Conservation (phyloP, 1,284 basidiomycete species). For the Papiliotrema nemorosa region DNA sequence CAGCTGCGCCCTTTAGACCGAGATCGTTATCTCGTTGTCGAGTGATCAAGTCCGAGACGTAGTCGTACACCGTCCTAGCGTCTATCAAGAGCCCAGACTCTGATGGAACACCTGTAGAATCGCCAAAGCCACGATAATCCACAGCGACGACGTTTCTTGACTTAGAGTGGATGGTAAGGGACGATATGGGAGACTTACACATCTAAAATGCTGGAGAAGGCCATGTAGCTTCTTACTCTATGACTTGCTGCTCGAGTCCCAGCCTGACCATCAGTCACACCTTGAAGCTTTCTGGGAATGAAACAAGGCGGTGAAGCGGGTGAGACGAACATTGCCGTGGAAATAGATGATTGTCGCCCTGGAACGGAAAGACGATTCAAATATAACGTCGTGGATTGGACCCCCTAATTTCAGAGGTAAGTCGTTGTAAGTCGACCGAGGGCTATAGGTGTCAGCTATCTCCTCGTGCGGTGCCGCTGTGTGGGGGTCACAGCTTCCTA, state of each 20-base stretch:
- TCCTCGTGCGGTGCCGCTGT: neutral
- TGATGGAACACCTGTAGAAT: slow-evolving; percentile 73
- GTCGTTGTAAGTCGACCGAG: slow-evolving; percentile 22
- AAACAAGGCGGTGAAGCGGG: neutral
- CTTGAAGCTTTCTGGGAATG: neutral
- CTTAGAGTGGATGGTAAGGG: slow-evolving; percentile 30
- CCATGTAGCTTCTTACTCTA: slow-evolving; percentile 29
- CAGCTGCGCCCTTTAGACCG: neutral
- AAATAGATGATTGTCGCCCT: slow-evolving; percentile 80
- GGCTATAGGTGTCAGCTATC: slow-evolving; percentile 15
- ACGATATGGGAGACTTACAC: slow-evolving; percentile 17
- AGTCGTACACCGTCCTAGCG: slow-evolving; percentile 71
- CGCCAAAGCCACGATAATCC: slow-evolving; percentile 90
- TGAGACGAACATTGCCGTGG: slow-evolving; percentile 69
- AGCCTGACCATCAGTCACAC: slow-evolving; percentile 21
- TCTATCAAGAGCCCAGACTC: slow-evolving; percentile 72
- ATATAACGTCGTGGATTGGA: slow-evolving; percentile 29
- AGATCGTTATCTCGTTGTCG: neutral
- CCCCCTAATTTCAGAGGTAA: slow-evolving; percentile 21
- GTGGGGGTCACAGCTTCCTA: no score
- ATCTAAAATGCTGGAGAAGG: slow-evolving; percentile 30
- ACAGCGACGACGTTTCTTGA: slow-evolving; percentile 69
- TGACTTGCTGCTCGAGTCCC: slow-evolving; percentile 29
- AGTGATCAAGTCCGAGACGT: slow-evolving; percentile 6
- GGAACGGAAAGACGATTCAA: slow-evolving; percentile 55